Base-by-base conservation (phyloP, 1,284 basidiomycete species). In the Pulveroboletus sp. region DNA sequence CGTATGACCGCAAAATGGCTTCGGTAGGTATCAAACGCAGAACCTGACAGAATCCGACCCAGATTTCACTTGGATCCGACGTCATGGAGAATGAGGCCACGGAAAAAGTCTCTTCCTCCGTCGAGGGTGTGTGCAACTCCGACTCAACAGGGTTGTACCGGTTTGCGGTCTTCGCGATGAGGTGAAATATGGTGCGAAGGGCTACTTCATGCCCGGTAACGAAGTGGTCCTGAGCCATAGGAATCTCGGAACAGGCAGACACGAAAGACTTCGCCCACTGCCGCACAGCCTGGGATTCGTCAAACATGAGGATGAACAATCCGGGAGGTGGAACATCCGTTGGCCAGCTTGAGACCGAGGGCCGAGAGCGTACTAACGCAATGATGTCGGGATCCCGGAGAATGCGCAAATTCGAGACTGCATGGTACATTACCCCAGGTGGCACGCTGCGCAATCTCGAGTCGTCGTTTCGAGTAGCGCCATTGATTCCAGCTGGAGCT, bases 331-430 rank as follows among this genome's bases (percentile, higher is more conserved):
- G 72, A 26, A 79, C 73, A 45, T 84, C 79, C 4, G 70, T 71
- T n/a, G 87, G 84, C 84, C 85, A 89, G 6, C 66, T 74, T 26
- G 72, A 65, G 29, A 81, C 66, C 11, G 80, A 78, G 42, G 77
- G 67, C 33, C 74, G 70, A 29, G 70, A 65, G 44, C 78, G 74
- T 45, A 87, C 67, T 39, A 83, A 68, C 22, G 69, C 67, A 39
- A 81, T 68, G 43, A 93, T 74, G 25, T 75, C 72, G 2, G 75
- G 54, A 62, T 88, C 78, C 39, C 73, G 76, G 42, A 92, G 77
- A 43, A 92, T 72, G 24, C 74, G 74, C 58, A 86, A 76, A 73
- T 90, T 90, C 29, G 81, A 84, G 52, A 92, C 72, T 52, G 87
- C 78, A 46, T 90, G 86, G 69, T 89, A 92, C 5, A 84, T 62